Base-by-base conservation (phyloP, 169 alveolate genomes). In the Plasmodium sp. region DNA sequence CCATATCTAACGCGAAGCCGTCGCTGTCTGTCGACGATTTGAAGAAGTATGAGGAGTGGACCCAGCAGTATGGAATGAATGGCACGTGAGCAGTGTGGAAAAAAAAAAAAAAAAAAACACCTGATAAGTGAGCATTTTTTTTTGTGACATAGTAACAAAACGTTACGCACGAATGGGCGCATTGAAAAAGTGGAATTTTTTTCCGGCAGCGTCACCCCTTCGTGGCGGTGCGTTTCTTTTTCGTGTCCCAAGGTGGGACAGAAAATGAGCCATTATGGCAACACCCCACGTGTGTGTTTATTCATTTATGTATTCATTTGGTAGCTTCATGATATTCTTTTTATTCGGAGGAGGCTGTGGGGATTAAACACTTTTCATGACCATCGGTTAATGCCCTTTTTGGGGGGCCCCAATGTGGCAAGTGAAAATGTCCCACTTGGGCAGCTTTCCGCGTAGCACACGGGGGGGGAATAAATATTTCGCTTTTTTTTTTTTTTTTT, bases 11-110 rank as follows among this genome's bases (percentile, higher is more conserved):
- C 58, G 73, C 83, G n/a, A 84, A 48, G 36, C 92, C 93, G 3
- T 73, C 88, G 5, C 80, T 73, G 73, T 94, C 96, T n/a, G 48
- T 84, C 10, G 84, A 79, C 33, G 98, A 95, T 81, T 86, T 96
- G 58, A 94, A 92, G 56, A 93, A 83, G 34, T 96, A 95, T 84
- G 96, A 85, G 18, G 97, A 96, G 54, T 96, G 98, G 98, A 96
- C 98, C 34, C 81, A 90, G 5, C 94, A 95, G 74, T 93, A 96
- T 74, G 98, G 98, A 74, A 95, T 94, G 93, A 91, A 85, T 51
- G 97, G 96, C 34, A 92, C 85, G 31, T 92, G 36, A 92, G 18
- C 39, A 33, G 75, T 41, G 36, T 45, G 72, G 4, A 54, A n/a
- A 3, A 16, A 9, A 54, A 80, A 41, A 48, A 16, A 81, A 41